Conservation (phyloP, 2,329 filamentous ascomycete species). For the Pseudomassariella vexata region DNA sequence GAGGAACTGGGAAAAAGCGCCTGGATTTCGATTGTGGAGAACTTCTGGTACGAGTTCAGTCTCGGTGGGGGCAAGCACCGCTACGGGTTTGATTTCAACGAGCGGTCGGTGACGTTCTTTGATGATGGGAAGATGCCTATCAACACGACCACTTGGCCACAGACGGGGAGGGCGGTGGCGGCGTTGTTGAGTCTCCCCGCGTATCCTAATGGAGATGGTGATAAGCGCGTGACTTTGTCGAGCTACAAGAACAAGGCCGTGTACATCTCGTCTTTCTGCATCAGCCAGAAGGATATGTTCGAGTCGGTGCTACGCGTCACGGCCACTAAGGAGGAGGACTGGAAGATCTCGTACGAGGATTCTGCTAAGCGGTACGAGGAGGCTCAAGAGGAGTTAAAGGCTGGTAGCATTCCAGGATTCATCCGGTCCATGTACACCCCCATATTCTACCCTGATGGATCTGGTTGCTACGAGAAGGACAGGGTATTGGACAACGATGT, state of each 20-base stretch:
- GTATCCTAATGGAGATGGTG: constrained; percentile 17
- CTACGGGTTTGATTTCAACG: constrained; percentile 45
- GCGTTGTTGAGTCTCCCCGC: constrained; percentile 43
- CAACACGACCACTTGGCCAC: constrained; percentile 32
- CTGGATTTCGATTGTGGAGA: constrained; percentile 38
- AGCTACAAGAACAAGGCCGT: constrained; percentile 42
- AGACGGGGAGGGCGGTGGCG: constrained; percentile 43
- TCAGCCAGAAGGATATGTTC: constrained; percentile 61
- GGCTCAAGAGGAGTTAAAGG: background rate
- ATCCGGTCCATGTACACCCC: constrained; percentile 5
- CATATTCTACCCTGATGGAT: constrained; percentile 7
- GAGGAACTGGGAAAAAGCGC: constrained; percentile 31
- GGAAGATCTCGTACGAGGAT: constrained; percentile 4
- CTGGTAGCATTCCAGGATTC: constrained; percentile 4
- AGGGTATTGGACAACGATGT: constrained; percentile 4
- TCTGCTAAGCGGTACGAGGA: background rate
- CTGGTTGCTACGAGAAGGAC: constrained; percentile 2
- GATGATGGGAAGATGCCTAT: constrained; percentile 53
- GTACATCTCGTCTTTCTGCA: constrained; percentile 49
- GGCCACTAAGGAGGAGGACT: constrained; percentile 11
- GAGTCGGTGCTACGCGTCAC: constrained; percentile 44
- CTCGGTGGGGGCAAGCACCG: constrained; percentile 29
- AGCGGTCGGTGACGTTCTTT: constrained; percentile 35
- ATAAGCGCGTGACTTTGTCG: constrained; percentile 27
- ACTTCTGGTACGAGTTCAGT: constrained; percentile 52